A percentile compares a stretch with the other conserved stretches of the same genome.
Evolutionary conservation across 805 yeast genomes (phyloP).

Genomic region (Teunomyces aglyptinius): DNA sequence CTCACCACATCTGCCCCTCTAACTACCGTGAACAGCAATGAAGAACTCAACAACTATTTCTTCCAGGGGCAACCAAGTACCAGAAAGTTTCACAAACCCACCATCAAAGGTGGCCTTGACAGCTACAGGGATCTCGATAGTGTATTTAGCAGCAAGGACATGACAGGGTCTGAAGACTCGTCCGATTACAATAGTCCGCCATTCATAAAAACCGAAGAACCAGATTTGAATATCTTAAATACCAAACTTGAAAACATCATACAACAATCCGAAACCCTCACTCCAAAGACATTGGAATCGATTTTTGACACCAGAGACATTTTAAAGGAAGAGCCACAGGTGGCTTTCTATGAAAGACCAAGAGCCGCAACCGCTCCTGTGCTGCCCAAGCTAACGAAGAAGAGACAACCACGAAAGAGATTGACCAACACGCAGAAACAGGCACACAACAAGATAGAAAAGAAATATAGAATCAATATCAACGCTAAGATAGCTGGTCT

Average conservation of each 20-base stretch:
- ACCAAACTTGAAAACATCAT: conserved; percentile 15
- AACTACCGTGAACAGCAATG: conserved; percentile 13
- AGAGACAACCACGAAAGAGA: conserved; percentile 46
- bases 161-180: conserved; percentile 13
- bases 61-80: not conserved
- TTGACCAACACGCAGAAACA: conserved; percentile 59
- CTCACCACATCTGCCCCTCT: conserved; percentile 18
- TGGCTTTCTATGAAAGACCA: not conserved
- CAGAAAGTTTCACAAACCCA: not conserved
- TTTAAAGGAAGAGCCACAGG: conserved; percentile 8
- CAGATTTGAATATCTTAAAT: conserved; percentile 13
- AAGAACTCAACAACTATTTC: conserved; percentile 2
- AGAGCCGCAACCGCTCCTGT: not conserved
- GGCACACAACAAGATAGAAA: conserved; percentile 73
- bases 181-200: conserved; percentile 6
- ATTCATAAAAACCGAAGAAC: not conserved
- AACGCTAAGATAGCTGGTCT: conserved; percentile 68
- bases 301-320: conserved; percentile 31
- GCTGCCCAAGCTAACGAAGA: conserved; percentile 1
- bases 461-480: conserved; percentile 67
- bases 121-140: conserved; percentile 9
- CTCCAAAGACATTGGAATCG: conserved; percentile 24
- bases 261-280: conserved; percentile 14
- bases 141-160: conserved; percentile 9
- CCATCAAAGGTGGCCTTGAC: not conserved